Percentiles rank a stretch among this genome's conserved stretches.
Evolutionary conservation across 345 rosid species (phyloP).

Genomic region (Heritiera littoralis): DNA sequence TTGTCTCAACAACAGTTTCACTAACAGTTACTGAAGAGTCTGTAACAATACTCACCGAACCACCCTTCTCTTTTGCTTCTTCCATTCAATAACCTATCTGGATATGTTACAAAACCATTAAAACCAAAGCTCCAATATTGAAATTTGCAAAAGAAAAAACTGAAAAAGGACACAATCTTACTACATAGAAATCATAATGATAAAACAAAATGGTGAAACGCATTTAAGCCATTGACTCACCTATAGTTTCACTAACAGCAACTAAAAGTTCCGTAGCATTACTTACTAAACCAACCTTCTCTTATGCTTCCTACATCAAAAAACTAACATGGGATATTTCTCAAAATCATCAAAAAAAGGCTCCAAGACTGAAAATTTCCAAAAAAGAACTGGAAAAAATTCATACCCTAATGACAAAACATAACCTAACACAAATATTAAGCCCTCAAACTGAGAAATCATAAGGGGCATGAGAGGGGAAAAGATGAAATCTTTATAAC

Average conservation of each 20-base stretch:
- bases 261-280: background rate
- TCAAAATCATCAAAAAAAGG: constrained; percentile 20
- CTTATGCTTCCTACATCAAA: constrained; percentile 34
- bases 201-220: background rate
- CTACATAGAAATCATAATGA: background rate
- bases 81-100: constrained; percentile 38
- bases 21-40: constrained; percentile 1
- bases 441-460: constrained; percentile 2
- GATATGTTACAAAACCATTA: constrained; percentile 22
- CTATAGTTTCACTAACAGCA: constrained; percentile 25
- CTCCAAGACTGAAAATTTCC: background rate
- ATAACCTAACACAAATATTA: background rate
- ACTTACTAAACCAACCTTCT: constrained; percentile 7
- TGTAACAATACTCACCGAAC: background rate
- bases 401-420: constrained; percentile 33
- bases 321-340: constrained; percentile 23
- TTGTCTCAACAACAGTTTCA: constrained; percentile 31
- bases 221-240: constrained; percentile 17
- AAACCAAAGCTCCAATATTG: background rate
- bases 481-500: constrained; percentile 7
- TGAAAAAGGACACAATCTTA: constrained; percentile 10
- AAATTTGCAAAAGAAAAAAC: background rate
- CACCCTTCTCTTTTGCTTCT: constrained; percentile 31
- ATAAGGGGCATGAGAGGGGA: background rate
- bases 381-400: constrained; percentile 12